Base-by-base conservation (phyloP, 805 yeast genomes). In the Yarrowia keelungensis region DNA sequence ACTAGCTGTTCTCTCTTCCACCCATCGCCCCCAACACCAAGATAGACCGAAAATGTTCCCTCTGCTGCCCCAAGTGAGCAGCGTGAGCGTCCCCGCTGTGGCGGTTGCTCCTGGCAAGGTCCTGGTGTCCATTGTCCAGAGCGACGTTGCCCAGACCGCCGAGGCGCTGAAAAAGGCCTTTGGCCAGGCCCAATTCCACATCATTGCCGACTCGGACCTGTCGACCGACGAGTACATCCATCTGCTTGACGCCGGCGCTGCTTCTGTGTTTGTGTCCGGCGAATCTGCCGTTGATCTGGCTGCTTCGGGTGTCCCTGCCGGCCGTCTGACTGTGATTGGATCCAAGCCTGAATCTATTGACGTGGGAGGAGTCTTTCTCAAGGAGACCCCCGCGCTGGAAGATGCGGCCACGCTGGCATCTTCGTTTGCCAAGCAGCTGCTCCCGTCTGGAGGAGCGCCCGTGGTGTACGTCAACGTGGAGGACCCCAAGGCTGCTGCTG, bases 221-320 rank as follows among this genome's bases (percentile, higher is more conserved):
- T 16, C 36, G 42, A 80, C 81, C 49, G 89, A 87, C 69, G 76
- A 75, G 16, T 74, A 81, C 19, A 79, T 87, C 47, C 83, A 80
- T 9, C 75, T 89, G 46, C 81, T 90, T 69, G 89, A 90, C 74
- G 81, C 80, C 64, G 95, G 95, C 56, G 84, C 87, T 14, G 74
- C 78, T 35, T 79, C 81, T 19, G 73, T 89, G 4, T 79, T 86
- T 68, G 81, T 84, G 36, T 62, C 77, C 4, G 73, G 71, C 8
- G 62, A 72, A 3, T 75, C 74, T 42, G 81, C 77, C 1, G 73
- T 74, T 0, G 78, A 74, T 45, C 75, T 84, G 26, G 72, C 79
- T 15, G 79, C 74, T 1, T 77, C 83, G 16, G 89, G 88, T 16
- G 83, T 89, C 47, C 89, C 91, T 47, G 74, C 77, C 11, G 74